These are phyloP conservation scores for Boletus subparvulus DNA, from an alignment of 768 basidiomycete genomes.

Conservation along the genomic window DNA sequence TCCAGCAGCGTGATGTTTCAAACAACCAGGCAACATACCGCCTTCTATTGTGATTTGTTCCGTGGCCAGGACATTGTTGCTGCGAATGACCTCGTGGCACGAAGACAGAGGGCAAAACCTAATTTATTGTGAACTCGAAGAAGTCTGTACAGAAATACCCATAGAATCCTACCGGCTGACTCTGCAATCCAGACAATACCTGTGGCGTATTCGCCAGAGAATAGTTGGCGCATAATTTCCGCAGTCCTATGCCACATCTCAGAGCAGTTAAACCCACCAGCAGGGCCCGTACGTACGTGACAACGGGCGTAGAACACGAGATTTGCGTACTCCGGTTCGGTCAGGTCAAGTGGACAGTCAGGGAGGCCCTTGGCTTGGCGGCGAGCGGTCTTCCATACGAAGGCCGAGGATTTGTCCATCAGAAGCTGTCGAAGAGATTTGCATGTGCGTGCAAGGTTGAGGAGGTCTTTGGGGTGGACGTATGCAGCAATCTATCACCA, in stretches of 20 bases:
- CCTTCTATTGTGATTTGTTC: neutral
- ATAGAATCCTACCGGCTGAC: neutral
- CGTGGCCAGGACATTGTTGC: neutral
- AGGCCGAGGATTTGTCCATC: constrained; percentile 28
- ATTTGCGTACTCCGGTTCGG: constrained; percentile 44
- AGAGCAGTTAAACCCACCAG: neutral
- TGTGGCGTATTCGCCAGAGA: constrained; percentile 14
- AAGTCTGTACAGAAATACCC: too few relatives aligned
- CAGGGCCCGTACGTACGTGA: constrained; percentile 1
- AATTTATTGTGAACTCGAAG: neutral
- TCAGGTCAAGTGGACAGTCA: constrained; percentile 42
- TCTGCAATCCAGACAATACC: constrained; percentile 13
- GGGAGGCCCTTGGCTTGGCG: constrained; percentile 38
- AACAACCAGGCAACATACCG: neutral
- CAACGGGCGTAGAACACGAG: constrained; percentile 28
- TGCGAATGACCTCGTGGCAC: neutral
- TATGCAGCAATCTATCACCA: constrained; percentile 38
- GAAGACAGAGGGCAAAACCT: neutral
- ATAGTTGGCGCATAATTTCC: constrained; percentile 2
- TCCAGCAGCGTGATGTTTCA: neutral
- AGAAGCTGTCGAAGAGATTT: constrained; percentile 38
- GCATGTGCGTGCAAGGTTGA: constrained; percentile 39
- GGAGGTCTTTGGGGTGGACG: constrained; percentile 32
- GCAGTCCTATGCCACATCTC: constrained; percentile 6
- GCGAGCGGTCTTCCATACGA: constrained; percentile 28